These are phyloP conservation scores for Pulchroboletus neoregius DNA, from an alignment of 1,284 basidiomycete genomes.

Conservation along the genomic window DNA sequence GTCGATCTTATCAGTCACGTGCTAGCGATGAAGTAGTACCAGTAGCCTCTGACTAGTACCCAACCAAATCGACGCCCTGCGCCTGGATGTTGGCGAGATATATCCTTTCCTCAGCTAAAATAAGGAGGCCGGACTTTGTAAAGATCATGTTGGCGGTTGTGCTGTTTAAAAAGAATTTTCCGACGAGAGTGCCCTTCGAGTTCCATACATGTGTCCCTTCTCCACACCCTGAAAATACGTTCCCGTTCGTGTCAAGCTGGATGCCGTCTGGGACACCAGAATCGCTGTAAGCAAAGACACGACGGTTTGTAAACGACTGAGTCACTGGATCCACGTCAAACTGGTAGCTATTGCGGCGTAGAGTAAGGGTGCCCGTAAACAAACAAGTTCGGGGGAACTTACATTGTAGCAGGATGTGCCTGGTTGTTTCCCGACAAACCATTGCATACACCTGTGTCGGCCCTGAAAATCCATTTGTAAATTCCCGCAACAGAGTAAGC, in stretches of 20 bases:
- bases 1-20: constrained; percentile 13
- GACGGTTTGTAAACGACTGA: constrained; percentile 56
- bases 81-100: constrained; percentile 18
- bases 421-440: constrained; percentile 55
- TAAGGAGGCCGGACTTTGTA: constrained; percentile 20
- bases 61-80: constrained; percentile 12
- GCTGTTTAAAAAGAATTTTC: constrained; percentile 67
- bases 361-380: not conserved
- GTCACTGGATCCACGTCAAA: constrained; percentile 66
- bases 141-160: constrained; percentile 66
- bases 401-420: constrained; percentile 68
- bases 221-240: constrained; percentile 27
- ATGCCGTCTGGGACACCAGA: constrained; percentile 72
- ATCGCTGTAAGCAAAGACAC: constrained; percentile 68
- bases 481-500: not conserved
- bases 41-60: too few relatives aligned
- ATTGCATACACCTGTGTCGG: constrained; percentile 48
- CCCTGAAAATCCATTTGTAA: constrained; percentile 35
- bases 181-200: constrained; percentile 57
- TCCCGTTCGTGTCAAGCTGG: constrained; percentile 33
- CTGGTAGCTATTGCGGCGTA: constrained; percentile 46
- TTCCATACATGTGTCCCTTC: constrained; percentile 55
- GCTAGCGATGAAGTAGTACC: not conserved
- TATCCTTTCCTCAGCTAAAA: constrained; percentile 12
- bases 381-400: constrained; percentile 19